Evolutionary conservation across 2,329 filamentous ascomycete species (phyloP), one percentile per base, ranked within the genome.

Genomic region (Lecanicillium sp.): DNA sequence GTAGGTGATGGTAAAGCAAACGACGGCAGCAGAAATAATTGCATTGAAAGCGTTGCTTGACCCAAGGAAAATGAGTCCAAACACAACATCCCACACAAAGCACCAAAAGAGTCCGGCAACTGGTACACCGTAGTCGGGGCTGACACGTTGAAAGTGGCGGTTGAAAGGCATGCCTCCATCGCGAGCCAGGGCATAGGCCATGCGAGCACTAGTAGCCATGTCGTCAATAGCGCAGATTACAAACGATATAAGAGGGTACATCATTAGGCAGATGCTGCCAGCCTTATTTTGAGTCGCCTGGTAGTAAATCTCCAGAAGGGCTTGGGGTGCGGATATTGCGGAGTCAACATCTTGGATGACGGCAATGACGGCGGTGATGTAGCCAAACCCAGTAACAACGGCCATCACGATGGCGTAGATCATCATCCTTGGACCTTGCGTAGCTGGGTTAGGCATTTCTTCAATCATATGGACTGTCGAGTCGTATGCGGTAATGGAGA

Each of bases 401-500:
- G 75, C 75, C 30, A 79, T 79, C 14, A 55, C 54, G 18, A 78
- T 73, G 44, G 71, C 75, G 40, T 67, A 69, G 14, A 79, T 64
- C 74, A 80, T 78, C 45, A 79, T 75, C 47, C 68, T 70, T 5
- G 75, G 75, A 1, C 73, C 75, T 44, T 75, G 64, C 2, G 70
- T 58, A 2, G 70, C 56, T 2, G 68, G 60, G 33, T 70, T 59
- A 12, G 70, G 70, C 25, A 75, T 73, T 51, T 75, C 71, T 45
- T 65, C 63, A 33, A 63, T 62, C 60, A 65, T 64, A 47, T 65
- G 63, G 13, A 59, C 57, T 12, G 58, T 56, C 15, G 58, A 62
- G 43, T 66, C 63, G 42, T 64, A 64, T 6, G 61, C 62, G 0
- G 35, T 31, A 6, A 31, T n/a, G n/a, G 29, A 31, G 16, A 31